Conservation (phyloP, 106 monocot genomes). For the Dioscorea alata region DNA sequence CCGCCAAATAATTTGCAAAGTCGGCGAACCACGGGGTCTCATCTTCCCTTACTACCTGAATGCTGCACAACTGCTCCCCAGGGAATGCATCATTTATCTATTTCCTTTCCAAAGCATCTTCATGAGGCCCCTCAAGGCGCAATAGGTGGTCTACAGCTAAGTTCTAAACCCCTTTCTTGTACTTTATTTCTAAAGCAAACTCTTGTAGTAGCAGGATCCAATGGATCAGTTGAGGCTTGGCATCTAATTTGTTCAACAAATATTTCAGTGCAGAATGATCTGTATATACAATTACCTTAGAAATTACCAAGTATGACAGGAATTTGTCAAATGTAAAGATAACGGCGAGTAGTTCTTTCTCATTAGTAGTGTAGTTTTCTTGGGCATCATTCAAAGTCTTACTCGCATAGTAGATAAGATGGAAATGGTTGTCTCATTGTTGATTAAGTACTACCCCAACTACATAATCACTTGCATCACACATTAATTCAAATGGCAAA, state of each 20-base stretch:
- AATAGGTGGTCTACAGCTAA: background rate
- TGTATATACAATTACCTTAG: background rate
- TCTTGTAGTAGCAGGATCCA: background rate
- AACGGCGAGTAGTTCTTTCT: background rate
- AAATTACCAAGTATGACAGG: background rate
- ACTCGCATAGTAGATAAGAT: background rate
- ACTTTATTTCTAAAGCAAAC: background rate
- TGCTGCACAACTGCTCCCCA: too few species aligned
- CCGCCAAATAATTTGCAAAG: too few species aligned
- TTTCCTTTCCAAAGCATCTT: too few species aligned
- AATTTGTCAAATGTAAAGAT: background rate
- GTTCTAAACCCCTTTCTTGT: background rate
- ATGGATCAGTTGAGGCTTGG: background rate
- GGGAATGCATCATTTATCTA: too few species aligned
- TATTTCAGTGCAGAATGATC: background rate
- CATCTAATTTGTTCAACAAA: background rate
- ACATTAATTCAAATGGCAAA: slow-evolving; percentile 2
- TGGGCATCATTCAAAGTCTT: background rate
- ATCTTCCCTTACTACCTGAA: too few species aligned
- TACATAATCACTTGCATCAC: background rate
- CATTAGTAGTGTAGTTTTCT: background rate
- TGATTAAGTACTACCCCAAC: background rate
- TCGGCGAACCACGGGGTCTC: too few species aligned
- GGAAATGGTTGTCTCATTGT: background rate
- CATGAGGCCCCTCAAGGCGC: too few species aligned